Percentiles rank a stretch among this genome's conserved stretches.
Evolutionary conservation across 208 protist species (phyloP).

Genomic region (Kentomonas sorsogonicus): DNA sequence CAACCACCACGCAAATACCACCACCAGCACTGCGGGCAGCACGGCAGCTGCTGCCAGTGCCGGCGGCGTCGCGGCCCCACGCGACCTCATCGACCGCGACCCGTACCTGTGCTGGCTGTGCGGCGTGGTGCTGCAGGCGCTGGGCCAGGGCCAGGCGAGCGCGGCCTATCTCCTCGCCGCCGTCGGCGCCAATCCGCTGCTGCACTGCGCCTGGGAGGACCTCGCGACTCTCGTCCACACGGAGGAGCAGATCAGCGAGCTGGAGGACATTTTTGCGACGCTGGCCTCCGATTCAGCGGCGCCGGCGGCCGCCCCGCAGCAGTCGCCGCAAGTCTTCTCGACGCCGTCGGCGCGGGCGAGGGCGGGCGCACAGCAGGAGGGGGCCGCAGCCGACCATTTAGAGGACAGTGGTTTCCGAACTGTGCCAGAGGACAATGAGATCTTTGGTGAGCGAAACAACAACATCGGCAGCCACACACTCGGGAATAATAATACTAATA

Average conservation of each 20-base stretch:
- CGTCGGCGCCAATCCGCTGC: conserved; percentile 53
- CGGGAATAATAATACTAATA: conserved; percentile 5
- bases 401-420: too few species aligned
- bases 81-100: conserved; percentile 30
- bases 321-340: too few species aligned
- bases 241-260: conserved; percentile 64
- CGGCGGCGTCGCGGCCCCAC: not conserved
- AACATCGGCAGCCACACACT: too few species aligned
- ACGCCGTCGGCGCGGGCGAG: not conserved
- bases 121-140: conserved; percentile 73
- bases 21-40: not conserved
- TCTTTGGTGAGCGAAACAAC: too few species aligned
- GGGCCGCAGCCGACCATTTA: too few species aligned
- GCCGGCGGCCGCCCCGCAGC: not conserved
- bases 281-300: too few species aligned
- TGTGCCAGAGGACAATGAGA: too few species aligned
- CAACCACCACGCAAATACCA: not conserved
- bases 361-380: too few species aligned
- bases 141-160: conserved; percentile 69
- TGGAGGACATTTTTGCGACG: conserved; percentile 51
- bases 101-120: conserved; percentile 82
- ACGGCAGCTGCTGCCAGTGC: not conserved
- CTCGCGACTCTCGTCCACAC: conserved; percentile 53
- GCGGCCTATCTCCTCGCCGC: conserved; percentile 59
- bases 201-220: conserved; percentile 84